Base-by-base conservation (phyloP, 2,329 filamentous ascomycete species). In the Neonectria sp. region DNA sequence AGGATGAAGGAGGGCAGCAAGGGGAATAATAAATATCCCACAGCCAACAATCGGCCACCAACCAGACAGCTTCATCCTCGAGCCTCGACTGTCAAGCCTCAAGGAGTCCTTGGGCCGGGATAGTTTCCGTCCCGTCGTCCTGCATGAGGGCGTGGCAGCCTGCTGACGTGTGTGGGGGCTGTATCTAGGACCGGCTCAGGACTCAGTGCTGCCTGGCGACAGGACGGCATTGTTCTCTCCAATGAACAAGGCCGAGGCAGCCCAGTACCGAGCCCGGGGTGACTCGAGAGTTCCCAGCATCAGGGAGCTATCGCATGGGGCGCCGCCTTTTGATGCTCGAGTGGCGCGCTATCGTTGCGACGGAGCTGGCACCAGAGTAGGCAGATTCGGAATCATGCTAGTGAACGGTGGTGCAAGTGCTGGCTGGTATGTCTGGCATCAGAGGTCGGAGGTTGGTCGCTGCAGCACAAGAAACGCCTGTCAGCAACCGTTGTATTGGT, bases 311-410 rank as follows among this genome's bases (percentile, higher is more conserved):
- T 53, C 31, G 51, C 51, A 7, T n/a, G 33, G 31, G 29, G 31
- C 51, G 12, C 49, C 11, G n/a, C 17, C 2, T 21, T 27, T 31
- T 21, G 49, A 52, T 52, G 27, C 49, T 52, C 48, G 17, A 33
- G 51, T 62, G 60, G 60, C 60, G 60, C 60, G 52, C 60, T 33
- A 56, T 63, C 9, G 45, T 25, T 56, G 52, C 60, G 46, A 63
- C 52, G 60, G 60, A 53, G 51, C 31, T 35, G 51, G 31, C 33
- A 21, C 43, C 31, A 21, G 24, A 6, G 52, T 12, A 63, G 60
- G 53, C 53, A 57, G 52, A 57, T 24, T 57, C 25, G 11, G 40
- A 3, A 45, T 12, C n/a, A 21, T 24, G n/a, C 40, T 9, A 24
- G 40, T 52, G 17, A 21, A 21, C 17, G 12, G 11, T 21, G 33